Conservation (phyloP, 2,329 filamentous ascomycete species). For the Decorospora gaudefroyi region DNA sequence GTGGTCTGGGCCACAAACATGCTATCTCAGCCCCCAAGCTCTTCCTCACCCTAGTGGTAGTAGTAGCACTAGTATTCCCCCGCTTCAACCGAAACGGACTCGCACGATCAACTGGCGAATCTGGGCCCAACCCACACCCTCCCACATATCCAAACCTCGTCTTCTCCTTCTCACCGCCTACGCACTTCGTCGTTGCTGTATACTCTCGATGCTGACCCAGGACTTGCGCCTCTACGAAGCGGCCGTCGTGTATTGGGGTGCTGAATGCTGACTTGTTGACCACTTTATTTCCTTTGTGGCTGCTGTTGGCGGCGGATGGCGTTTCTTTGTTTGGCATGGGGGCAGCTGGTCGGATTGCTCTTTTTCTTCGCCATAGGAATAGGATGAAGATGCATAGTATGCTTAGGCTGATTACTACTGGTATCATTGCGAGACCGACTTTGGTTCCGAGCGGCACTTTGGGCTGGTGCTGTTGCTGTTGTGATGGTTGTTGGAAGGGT, state of each 20-base stretch:
- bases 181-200: too few relatives aligned
- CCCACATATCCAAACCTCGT: constrained; percentile 3
- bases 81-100: constrained; percentile 39
- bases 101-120: constrained; percentile 37
- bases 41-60: constrained; percentile 19
- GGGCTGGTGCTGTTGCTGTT: too few relatives aligned
- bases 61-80: too few relatives aligned
- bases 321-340: constrained; percentile 22
- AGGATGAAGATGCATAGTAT: constrained; percentile 21
- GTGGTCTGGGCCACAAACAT: constrained; percentile 26
- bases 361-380: constrained; percentile 24
- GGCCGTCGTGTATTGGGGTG: constrained; percentile 13
- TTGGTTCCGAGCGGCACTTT: constrained; percentile 19
- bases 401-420: constrained; percentile 24
- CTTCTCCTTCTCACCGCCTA: too few relatives aligned
- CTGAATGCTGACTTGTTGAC: constrained; percentile 28
- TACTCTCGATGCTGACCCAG: neutral
- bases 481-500: neutral
- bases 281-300: constrained; percentile 22
- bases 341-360: constrained; percentile 1
- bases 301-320: constrained; percentile 15
- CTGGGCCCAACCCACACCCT: constrained; percentile 5
- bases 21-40: constrained; percentile 25
- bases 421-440: constrained; percentile 34
- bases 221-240: constrained; percentile 5